These are phyloP conservation scores for Brassica incana DNA, from an alignment of 345 rosid species.

Conservation along the genomic window DNA sequence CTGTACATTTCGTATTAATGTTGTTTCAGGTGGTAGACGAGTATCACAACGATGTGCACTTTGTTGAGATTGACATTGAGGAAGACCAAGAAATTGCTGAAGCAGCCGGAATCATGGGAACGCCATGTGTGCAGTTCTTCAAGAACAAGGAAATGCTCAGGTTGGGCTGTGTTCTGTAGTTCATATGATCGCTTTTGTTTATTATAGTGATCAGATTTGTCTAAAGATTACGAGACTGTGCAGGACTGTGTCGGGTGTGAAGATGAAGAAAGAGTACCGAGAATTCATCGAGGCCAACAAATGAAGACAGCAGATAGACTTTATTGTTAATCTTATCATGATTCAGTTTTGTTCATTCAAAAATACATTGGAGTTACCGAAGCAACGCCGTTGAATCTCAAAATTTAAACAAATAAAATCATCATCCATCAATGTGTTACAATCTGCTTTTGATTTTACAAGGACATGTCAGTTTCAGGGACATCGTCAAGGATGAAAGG, in stretches of 20 bases:
- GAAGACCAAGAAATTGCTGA: conserved; percentile 96
- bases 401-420: conserved; percentile 25
- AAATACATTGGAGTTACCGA: conserved; percentile 32
- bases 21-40: conserved; percentile 83
- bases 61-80: conserved; percentile 91
- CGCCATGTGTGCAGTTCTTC: conserved; percentile 95
- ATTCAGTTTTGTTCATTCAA: conserved; percentile 39
- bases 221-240: conserved; percentile 17
- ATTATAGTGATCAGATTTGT: conserved; percentile 5
- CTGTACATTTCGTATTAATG: not conserved
- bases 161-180: conserved; percentile 34
- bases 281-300: conserved; percentile 83
- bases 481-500: conserved; percentile 89
- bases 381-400: conserved; percentile 32
- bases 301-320: conserved; percentile 44
- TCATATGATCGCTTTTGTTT: not conserved
- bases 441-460: conserved; percentile 15
- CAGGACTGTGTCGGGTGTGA: conserved; percentile 86
- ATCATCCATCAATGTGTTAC: conserved; percentile 25
- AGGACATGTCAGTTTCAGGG: conserved; percentile 40
- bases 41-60: conserved; percentile 77
- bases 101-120: conserved; percentile 97
- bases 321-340: conserved; percentile 31
- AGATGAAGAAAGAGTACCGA: conserved; percentile 95
- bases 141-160: conserved; percentile 90